Evolutionary conservation across 495 filamentous ascomycete genomes (phyloP).

Genomic region (Trichocladium uniseriatum): DNA sequence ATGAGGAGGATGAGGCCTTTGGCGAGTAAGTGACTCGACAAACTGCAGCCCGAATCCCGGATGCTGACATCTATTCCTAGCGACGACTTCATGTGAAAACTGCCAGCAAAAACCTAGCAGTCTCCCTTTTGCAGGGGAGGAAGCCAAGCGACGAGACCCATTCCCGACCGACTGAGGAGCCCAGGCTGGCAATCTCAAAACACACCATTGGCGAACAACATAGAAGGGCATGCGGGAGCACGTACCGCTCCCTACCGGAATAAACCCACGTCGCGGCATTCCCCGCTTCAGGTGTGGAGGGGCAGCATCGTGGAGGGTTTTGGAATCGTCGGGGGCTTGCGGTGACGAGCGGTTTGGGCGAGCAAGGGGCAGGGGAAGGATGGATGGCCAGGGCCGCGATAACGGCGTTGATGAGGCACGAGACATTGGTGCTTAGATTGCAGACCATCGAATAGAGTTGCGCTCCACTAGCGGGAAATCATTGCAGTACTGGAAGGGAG

Average conservation of each 20-base stretch:
- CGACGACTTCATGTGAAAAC: conserved; percentile 45
- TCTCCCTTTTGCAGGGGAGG: neutral
- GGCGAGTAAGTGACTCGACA: conserved; percentile 55
- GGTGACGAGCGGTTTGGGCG: neutral
- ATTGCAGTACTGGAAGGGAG: no score
- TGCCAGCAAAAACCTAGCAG: neutral
- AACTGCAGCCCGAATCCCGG: neutral
- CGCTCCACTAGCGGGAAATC: neutral
- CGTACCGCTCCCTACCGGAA: no score
- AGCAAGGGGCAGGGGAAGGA: neutral
- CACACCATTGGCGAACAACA: neutral
- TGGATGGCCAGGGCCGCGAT: neutral
- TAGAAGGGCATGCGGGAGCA: no score
- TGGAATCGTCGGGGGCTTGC: no score
- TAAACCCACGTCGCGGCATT: no score
- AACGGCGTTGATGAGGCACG: neutral
- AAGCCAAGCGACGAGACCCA: neutral
- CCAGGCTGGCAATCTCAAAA: neutral
- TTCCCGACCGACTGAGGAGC: neutral
- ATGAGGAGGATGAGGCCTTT: conserved; percentile 56
- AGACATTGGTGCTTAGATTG: neutral
- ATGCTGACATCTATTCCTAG: conserved; percentile 23
- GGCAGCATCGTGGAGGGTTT: no score
- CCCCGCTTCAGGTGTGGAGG: no score
- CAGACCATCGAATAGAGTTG: conserved; percentile 1